Evolutionary conservation across 2,329 filamentous ascomycete species (phyloP).

Genomic region (Trichophyton verrucosum): DNA sequence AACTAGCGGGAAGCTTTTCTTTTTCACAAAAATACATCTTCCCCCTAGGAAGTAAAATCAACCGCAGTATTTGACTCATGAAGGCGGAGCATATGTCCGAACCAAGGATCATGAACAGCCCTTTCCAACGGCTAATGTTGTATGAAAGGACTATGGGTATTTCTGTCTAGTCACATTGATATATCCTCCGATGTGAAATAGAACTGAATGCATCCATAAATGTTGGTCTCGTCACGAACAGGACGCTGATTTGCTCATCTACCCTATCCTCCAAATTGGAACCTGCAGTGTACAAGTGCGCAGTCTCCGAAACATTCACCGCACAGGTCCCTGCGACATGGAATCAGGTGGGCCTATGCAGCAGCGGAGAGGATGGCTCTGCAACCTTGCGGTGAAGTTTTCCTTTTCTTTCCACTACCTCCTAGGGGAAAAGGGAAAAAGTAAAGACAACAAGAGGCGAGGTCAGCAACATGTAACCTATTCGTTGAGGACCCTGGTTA

Average conservation of each 20-base stretch:
- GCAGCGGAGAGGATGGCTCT: background rate
- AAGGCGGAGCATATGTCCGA: background rate
- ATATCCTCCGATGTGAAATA: background rate
- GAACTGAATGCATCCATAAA: background rate
- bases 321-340: background rate
- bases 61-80: background rate
- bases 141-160: background rate
- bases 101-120: background rate
- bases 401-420: background rate
- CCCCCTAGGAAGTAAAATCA: background rate
- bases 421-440: background rate
- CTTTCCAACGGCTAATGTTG: background rate
- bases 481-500: background rate
- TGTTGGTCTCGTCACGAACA: background rate
- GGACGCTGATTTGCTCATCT: slow-evolving; percentile 2
- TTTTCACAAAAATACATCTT: background rate
- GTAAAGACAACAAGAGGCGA: background rate
- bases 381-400: background rate
- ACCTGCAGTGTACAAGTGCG: slow-evolving; percentile 4
- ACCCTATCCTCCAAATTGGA: background rate
- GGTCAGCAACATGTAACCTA: background rate
- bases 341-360: background rate
- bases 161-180: slow-evolving; percentile 2
- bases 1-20: background rate
- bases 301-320: slow-evolving; percentile 4